phyloP scores from a whole-genome alignment of 192 early-diverging fungal genomes.

The Pecoramyces ruminantium region DNA sequence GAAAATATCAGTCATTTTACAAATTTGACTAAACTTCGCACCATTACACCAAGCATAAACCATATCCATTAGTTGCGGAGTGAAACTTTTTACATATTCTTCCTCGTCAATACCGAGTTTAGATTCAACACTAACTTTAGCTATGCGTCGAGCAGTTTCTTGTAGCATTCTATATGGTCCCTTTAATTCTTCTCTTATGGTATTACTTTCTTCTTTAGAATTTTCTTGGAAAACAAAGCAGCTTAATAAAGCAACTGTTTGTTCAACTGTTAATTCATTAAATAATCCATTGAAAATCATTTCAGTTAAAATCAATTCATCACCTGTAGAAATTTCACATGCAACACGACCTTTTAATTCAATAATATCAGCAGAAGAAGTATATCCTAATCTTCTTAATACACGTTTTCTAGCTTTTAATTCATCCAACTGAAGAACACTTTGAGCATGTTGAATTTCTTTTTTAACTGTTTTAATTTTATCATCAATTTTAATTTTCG shows the following conservation, averaged over 20 bases:
- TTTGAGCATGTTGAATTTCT: constrained; percentile 55
- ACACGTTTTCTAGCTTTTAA: constrained; percentile 79
- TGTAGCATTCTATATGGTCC: constrained; percentile 61
- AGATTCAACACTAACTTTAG: constrained; percentile 69
- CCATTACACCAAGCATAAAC: constrained; percentile 83
- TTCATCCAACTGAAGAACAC: constrained; percentile 82
- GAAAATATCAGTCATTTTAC: constrained; percentile 85
- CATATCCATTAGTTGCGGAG: constrained; percentile 82
- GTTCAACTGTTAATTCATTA: constrained; percentile 78
- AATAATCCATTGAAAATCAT: constrained; percentile 94
- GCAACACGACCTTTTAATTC: constrained; percentile 96
- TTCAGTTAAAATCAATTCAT: constrained; percentile 88
- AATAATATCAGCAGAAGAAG: constrained; percentile 64
- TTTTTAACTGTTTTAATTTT: constrained; percentile 52
- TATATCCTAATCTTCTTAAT: constrained; percentile 78
- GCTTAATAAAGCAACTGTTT: constrained; percentile 66
- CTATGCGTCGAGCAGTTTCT: constrained; percentile 70
- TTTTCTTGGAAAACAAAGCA: constrained; percentile 85
- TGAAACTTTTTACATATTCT: constrained; percentile 72
- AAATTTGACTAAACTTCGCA: constrained; percentile 83
- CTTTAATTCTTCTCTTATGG: constrained; percentile 56
- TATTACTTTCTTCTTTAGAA: constrained; percentile 23
- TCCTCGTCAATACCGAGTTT: constrained; percentile 76
- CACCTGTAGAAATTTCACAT: constrained; percentile 86
- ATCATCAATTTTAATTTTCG: constrained; percentile 37